Evolutionary conservation across 768 basidiomycete species (phyloP), one percentile per base, ranked within the genome.

Genomic region (Daedaleopsis nitida): DNA sequence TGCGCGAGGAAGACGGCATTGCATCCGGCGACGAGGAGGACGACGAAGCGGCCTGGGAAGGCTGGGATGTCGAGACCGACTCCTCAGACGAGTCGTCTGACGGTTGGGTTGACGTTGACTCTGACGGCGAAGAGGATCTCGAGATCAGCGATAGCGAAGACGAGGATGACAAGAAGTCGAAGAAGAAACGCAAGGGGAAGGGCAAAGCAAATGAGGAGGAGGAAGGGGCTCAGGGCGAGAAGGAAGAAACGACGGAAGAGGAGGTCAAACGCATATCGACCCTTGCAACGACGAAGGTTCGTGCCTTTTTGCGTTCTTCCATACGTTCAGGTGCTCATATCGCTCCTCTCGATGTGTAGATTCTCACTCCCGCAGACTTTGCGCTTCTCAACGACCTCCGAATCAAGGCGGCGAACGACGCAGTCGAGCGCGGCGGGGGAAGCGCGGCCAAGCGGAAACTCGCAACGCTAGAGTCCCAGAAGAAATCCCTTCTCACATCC

Each of bases 321-420:
- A 17, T 45, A 19, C 35, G 68, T 42, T 52, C 42, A 11, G 3
- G 5, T 8, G 23, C 44, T 59, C 27, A 57, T 21, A 44, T 32
- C 3, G 27, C 27, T 32, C 27, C 52, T 60, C 49, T 49, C 35
- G 27, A 44, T 13, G 14, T 38, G 23, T 66, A 97, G 94, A 98
- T 99, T 68, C 84, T 98, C 45, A 98, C 97, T 0, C 97, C 97
- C 0, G 95, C 95, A 34, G 97, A 99, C 74, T 99, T 98, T 71
- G 91, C 91, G 0, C 74, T 97, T 54, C 81, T 98, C 55, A 91
- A 92, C 69, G 93, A 97, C 66, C 86, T 98, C 19, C 87, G 89
- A 2, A 81, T 93, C 52, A 82, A 93, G 75, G 92, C 89, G 0
- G 92, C 91, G 17, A 77, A 81, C 16, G 82, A 86, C 59, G 86